Conservation (phyloP, 768 basidiomycete species). For the Hydnomerulius pinastri region DNA sequence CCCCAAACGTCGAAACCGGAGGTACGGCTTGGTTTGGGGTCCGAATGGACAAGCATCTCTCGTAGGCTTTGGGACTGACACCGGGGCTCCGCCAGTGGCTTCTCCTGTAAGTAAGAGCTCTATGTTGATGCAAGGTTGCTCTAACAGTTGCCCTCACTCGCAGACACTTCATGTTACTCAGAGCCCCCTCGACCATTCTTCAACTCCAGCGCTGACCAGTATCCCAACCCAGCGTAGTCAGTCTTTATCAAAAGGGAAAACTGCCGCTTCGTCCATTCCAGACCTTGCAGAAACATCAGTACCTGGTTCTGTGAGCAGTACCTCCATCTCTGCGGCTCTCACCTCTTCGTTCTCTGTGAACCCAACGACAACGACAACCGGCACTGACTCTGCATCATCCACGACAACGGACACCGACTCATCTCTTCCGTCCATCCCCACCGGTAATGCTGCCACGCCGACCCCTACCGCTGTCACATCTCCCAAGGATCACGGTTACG, state of each 20-base stretch:
- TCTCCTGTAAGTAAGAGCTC: constrained; percentile 4
- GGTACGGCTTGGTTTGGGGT: constrained; percentile 27
- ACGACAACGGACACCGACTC: constrained; percentile 19
- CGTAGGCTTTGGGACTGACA: constrained; percentile 15
- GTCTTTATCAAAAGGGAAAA: not conserved
- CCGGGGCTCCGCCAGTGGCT: not conserved
- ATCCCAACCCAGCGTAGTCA: constrained; percentile 3
- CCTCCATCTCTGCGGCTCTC: constrained; percentile 3
- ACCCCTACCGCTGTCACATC: constrained; percentile 20
- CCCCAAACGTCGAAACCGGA: constrained; percentile 18
- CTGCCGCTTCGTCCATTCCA: constrained; percentile 12
- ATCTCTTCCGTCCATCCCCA: constrained; percentile 24
- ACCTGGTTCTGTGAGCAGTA: constrained; percentile 6
- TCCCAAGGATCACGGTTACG: constrained; percentile 23
- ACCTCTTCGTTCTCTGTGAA: constrained; percentile 3
- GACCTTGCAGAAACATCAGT: constrained; percentile 21
- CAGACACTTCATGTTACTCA: constrained; percentile 11
- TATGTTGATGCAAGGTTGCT: not conserved
- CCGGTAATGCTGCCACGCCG: constrained; percentile 23
- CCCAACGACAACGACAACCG: constrained; percentile 5
- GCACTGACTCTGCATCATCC: constrained; percentile 2
- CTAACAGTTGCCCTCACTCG: not conserved
- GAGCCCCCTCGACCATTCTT: not conserved
- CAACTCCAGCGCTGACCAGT: not conserved
- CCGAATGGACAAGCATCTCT: constrained; percentile 30